These are phyloP conservation scores for Alternaria gaisen DNA, from an alignment of 2,329 filamentous ascomycete genomes.

Conservation along the genomic window DNA sequence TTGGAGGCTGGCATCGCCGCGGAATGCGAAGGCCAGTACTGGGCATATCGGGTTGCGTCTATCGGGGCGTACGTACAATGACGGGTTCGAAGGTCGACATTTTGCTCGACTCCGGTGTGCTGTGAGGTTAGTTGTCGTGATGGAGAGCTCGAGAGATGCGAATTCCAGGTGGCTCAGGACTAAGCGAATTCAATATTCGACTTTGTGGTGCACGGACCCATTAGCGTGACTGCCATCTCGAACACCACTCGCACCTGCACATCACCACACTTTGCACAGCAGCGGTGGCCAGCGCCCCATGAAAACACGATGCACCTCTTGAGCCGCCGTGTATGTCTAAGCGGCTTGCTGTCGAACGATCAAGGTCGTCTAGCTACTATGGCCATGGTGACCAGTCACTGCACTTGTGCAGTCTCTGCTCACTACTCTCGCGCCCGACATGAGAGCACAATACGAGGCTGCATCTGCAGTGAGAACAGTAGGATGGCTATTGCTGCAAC, in stretches of 20 bases:
- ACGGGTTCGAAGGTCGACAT: conserved; percentile 74
- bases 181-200: conserved; percentile 19
- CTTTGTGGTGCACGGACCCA: conserved; percentile 13
- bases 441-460: background rate
- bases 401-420: background rate
- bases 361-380: background rate
- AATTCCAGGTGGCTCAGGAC: conserved; percentile 15
- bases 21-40: conserved; percentile 19
- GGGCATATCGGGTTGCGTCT: conserved; percentile 16
- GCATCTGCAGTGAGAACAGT: background rate
- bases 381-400: background rate
- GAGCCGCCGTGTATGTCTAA: background rate
- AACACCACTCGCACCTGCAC: background rate
- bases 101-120: conserved; percentile 53
- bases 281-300: background rate
- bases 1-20: conserved; percentile 19
- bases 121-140: conserved; percentile 44
- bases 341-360: background rate
- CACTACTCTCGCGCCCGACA: background rate
- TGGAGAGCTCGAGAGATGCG: conserved; percentile 23
- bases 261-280: background rate
- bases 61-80: conserved; percentile 61
- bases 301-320: background rate
- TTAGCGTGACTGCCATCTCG: conserved; percentile 13
- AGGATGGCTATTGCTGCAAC: background rate